phyloP scores from a whole-genome alignment of 768 basidiomycete genomes.

The Butyriboletus loyo region DNA sequence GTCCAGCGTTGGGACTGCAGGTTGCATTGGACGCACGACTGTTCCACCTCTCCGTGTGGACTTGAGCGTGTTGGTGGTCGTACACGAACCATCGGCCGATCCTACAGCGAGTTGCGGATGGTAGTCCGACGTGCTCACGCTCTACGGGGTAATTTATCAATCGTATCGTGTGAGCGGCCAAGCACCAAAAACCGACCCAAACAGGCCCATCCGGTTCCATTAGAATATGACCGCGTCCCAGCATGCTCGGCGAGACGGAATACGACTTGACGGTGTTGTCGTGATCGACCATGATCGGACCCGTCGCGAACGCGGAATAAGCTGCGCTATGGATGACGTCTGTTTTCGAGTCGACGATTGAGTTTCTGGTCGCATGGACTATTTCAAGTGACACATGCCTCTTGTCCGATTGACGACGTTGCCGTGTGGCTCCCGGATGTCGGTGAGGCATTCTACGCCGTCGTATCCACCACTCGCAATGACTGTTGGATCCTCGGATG shows the following conservation, averaged over 20 bases:
- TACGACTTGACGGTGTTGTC: slow-evolving; percentile 79
- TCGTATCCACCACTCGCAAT: slow-evolving; percentile 81
- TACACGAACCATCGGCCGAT: slow-evolving; percentile 78
- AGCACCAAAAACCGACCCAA: slow-evolving; percentile 58
- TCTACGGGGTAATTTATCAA: slow-evolving; percentile 40
- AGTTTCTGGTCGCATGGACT: neutral
- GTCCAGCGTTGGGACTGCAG: neutral
- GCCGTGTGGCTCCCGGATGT: slow-evolving; percentile 67
- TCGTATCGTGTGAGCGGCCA: neutral
- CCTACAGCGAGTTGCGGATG: slow-evolving; percentile 85
- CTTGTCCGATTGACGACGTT: slow-evolving; percentile 74
- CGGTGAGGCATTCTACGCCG: slow-evolving; percentile 71
- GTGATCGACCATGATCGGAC: slow-evolving; percentile 75
- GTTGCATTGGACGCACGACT: slow-evolving; percentile 48
- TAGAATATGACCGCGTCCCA: slow-evolving; percentile 69
- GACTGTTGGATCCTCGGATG: slow-evolving; percentile 62
- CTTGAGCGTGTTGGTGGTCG: slow-evolving; percentile 68
- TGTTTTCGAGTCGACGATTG: slow-evolving; percentile 26
- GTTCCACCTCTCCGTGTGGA: slow-evolving; percentile 67
- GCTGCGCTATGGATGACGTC: slow-evolving; percentile 69
- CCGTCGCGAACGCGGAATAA: slow-evolving; percentile 66
- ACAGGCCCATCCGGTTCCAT: slow-evolving; percentile 76
- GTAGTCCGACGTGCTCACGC: slow-evolving; percentile 71
- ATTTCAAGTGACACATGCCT: slow-evolving; percentile 41
- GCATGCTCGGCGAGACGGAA: slow-evolving; percentile 66